Percentiles rank a stretch among this genome's conserved stretches.
phyloP scores from a whole-genome alignment of 2,329 filamentous ascomycete genomes.

The Diaporthe eres region DNA sequence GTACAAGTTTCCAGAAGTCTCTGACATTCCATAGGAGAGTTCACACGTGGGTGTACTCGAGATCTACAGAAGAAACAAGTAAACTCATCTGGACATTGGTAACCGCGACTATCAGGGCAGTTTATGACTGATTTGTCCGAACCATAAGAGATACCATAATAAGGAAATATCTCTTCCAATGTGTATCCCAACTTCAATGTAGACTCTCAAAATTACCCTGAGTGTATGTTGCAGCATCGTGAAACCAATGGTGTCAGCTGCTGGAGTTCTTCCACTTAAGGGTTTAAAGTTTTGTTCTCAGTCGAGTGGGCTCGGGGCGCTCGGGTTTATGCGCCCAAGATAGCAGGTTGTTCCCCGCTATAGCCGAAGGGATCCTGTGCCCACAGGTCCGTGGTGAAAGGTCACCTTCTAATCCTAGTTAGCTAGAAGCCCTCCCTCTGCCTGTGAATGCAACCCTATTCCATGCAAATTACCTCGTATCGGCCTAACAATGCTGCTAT shows the following conservation, averaged over 20 bases:
- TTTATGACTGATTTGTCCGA: too few species aligned
- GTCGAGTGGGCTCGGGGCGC: background rate
- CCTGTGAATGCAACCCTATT: background rate
- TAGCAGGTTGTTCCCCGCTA: background rate
- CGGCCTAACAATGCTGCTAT: background rate
- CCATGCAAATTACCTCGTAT: background rate
- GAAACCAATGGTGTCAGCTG: background rate
- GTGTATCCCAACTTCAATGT: too few species aligned
- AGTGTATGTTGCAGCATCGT: background rate
- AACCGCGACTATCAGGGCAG: background rate
- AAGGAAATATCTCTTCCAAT: background rate
- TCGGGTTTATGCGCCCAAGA: background rate
- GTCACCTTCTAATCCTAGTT: conserved; percentile 20
- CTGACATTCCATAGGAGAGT: background rate
- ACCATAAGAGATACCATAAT: background rate
- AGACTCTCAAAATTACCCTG: background rate
- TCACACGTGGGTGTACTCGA: background rate
- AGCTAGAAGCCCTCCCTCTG: background rate
- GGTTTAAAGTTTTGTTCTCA: too few species aligned
- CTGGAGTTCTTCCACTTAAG: too few species aligned
- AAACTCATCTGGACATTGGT: background rate
- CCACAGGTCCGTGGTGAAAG: background rate
- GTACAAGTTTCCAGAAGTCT: background rate
- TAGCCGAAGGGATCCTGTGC: background rate
- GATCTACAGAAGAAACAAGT: background rate